Evolutionary conservation across 208 protist species (phyloP), one percentile per base, ranked within the genome.

Genomic region (Trypanosoma boissoni): DNA sequence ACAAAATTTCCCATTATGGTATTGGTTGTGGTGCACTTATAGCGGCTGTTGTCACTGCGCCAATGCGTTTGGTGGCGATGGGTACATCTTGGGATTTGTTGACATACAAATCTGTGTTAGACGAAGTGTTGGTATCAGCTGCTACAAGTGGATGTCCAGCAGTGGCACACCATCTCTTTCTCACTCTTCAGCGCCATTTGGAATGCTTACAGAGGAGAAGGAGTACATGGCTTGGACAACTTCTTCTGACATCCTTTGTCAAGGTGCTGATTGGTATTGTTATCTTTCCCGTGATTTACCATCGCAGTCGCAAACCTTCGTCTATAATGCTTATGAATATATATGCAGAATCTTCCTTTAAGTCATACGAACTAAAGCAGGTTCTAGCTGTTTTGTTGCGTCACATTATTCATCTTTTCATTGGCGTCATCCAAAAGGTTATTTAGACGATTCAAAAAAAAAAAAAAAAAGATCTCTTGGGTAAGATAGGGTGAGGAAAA

Each of bases 281-380:
- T 20, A 42, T 83, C 31, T 93, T 93, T 45, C 78, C 82, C 1
- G 54, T 90, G 7, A 58, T 87, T n/a, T 86, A 73, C 58, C 71
- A 78, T 55, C 76, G 82, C 36, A 80, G 82, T 60, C 75, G 70
- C 51, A 46, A 80, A 39, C 72, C 74, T 56, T 76, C 69, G 21
- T 68, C 66, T 42, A 73, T 73, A 16, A 66, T 73, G 1, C 66
- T 76, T 0, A 74, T 78, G 23, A 66, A 60, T 20, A 62, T 85
- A 45, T 86, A 78, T 64, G 58, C 70, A 18, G 31, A 34, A 3
- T 55, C 69, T 16, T 70, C 77, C 4, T 90, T 90, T 56, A 59
- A 61, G 5, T 55, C 71, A 12, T 89, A 90, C 48, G 59, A 80
- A 53, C 23, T 76, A 48, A 90, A 86, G 48, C 80, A 90, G 46